A percentile compares a stretch with the other conserved stretches of the same genome.
These are phyloP conservation scores for Tetracladium setigerum DNA, from an alignment of 495 filamentous ascomycete species.

Conservation along the genomic window DNA sequence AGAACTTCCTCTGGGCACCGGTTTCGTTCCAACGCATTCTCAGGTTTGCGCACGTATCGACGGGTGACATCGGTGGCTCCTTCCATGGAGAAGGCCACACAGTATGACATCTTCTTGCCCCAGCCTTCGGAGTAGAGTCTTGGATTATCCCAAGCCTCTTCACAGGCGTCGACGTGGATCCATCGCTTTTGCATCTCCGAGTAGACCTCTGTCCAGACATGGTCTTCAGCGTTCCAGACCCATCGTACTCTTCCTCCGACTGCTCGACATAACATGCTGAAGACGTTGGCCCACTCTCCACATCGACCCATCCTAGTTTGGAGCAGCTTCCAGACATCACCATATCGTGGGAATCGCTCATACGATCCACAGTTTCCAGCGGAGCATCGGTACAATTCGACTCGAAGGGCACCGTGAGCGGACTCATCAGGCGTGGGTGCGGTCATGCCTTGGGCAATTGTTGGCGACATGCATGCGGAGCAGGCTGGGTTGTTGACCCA, in stretches of 20 bases:
- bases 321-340: constrained; percentile 89
- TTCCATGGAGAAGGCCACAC: constrained; percentile 92
- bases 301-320: constrained; percentile 77
- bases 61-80: constrained; percentile 93
- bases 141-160: constrained; percentile 93
- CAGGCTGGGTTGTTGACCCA: constrained; percentile 96
- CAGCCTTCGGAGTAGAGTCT: constrained; percentile 90
- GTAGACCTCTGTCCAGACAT: constrained; percentile 97
- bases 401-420: constrained; percentile 75
- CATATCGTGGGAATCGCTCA: constrained; percentile 91
- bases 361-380: constrained; percentile 58
- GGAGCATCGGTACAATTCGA: constrained; percentile 86
- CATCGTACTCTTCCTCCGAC: constrained; percentile 86
- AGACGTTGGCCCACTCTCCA: constrained; percentile 98
- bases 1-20: constrained; percentile 82
- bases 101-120: constrained; percentile 92
- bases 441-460: constrained; percentile 70
- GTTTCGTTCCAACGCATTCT: constrained; percentile 63
- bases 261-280: constrained; percentile 95
- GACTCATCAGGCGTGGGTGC: constrained; percentile 81
- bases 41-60: constrained; percentile 81
- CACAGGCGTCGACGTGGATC: constrained; percentile 95
- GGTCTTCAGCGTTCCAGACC: constrained; percentile 98
- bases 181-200: constrained; percentile 88
- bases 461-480: constrained; percentile 71